Base-by-base conservation (phyloP, 2,329 filamentous ascomycete genomes). In the Chlorencoelia australis region DNA sequence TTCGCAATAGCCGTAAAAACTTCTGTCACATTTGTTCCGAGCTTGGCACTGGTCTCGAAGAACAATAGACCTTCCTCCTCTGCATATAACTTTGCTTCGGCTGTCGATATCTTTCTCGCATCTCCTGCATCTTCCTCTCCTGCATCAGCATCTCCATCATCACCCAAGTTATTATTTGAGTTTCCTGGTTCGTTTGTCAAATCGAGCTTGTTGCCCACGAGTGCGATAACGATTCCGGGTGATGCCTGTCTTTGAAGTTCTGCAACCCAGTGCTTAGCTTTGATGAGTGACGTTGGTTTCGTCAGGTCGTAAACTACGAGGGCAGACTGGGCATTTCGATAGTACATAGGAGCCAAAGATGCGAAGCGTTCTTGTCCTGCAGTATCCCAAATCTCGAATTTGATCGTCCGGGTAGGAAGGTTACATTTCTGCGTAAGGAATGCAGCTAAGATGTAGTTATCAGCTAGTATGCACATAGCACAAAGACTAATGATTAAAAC, bases 381-480 rank as follows among this genome's bases (percentile, higher is more conserved):
- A 11, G 89, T 96, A 68, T 98, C 89, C 89, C 89, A 98, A 56
- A 98, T 96, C 61, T 89, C 83, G 57, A 89, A 89, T 62, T 85
- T 85, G 68, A 89, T 89, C 48, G 86, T 95, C 59, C 89, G 77
- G 53, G 80, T 87, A 21, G 89, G 89, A 27, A 96, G 82, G 56
- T 86, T 91, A 69, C 89, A 95, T 77, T 96, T 98, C 66, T 98
- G 91, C 52, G 91, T 98, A 49, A 98, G 69, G 67, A 98, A 98
- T 47, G 91, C 91, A 56, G 91, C 91, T 94, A 51, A 37, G 30
- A 33, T 33, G 22, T 25, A 25, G 5, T 21, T 4, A 13, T 25
- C 6, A 14, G 18, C 35, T 30, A 39, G 37, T 24, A 21, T 29
- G 15, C 7, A 26, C 17, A 26, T 7, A 20, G 7, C 4, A 15